phyloP scores from a whole-genome alignment of 23 red algal genomes.

The Chondrus crispus region DNA sequence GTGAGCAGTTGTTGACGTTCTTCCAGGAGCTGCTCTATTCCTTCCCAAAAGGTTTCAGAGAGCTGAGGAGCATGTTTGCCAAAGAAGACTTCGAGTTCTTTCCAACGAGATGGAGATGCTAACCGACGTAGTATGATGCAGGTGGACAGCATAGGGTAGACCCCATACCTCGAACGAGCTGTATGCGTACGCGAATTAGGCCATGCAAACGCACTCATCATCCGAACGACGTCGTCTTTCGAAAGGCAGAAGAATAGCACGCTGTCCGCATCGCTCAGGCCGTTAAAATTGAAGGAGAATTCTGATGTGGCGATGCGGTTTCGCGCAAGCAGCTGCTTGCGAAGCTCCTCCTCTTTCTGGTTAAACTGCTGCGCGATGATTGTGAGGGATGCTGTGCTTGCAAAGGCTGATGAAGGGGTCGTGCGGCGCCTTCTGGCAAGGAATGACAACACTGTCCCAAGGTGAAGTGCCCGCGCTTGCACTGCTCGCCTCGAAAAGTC shows the following conservation, averaged over 20 bases:
- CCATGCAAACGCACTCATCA: not conserved
- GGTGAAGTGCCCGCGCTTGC: too few species aligned
- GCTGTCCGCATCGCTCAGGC: not conserved
- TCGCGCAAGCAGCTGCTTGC: too few species aligned
- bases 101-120: not conserved
- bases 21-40: not conserved
- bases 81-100: not conserved
- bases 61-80: slow-evolving; percentile 13
- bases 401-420: too few species aligned
- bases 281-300: not conserved
- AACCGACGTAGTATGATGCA: slow-evolving; percentile 17
- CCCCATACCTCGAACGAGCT: not conserved
- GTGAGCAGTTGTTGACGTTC: too few species aligned
- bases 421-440: too few species aligned
- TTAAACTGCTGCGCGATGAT: too few species aligned
- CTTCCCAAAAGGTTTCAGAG: slow-evolving; percentile 35
- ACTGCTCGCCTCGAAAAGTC: too few species aligned
- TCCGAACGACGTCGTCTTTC: not conserved
- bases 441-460: too few species aligned
- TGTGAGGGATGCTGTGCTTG: too few species aligned
- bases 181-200: not conserved
- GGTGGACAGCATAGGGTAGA: not conserved
- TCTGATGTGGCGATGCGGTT: not conserved
- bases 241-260: not conserved
- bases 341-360: too few species aligned